Conservation (phyloP, 495 filamentous ascomycete species). For the Aspergillus funiculosus region DNA sequence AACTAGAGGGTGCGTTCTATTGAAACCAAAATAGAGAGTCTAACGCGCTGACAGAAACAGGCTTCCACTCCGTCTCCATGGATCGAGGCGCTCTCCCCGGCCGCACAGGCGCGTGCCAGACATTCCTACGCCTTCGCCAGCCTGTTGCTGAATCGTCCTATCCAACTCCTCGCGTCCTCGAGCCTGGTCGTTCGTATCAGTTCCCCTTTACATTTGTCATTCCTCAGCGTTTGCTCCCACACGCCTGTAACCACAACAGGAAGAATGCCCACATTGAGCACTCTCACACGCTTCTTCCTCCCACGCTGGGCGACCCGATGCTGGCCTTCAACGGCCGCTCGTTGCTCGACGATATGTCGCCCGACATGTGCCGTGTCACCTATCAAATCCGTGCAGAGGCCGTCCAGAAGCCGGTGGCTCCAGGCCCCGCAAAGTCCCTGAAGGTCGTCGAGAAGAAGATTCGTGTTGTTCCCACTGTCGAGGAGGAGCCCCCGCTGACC, state of each 20-base stretch:
- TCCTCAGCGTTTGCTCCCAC: slow-evolving; percentile 62
- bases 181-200: slow-evolving; percentile 59
- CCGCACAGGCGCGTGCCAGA: slow-evolving; percentile 49
- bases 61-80: slow-evolving; percentile 46
- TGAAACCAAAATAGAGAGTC: slow-evolving; percentile 20
- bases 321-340: slow-evolving; percentile 43
- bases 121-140: slow-evolving; percentile 77
- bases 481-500: slow-evolving; percentile 73
- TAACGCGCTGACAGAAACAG: slow-evolving; percentile 32
- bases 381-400: slow-evolving; percentile 65
- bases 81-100: slow-evolving; percentile 47
- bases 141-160: slow-evolving; percentile 65
- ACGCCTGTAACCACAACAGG: slow-evolving; percentile 54
- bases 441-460: slow-evolving; percentile 55
- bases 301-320: slow-evolving; percentile 68
- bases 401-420: slow-evolving; percentile 23
- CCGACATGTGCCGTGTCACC: slow-evolving; percentile 69
- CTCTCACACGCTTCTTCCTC: slow-evolving; percentile 74
- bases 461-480: slow-evolving; percentile 65
- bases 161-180: slow-evolving; percentile 62
- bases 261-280: slow-evolving; percentile 54
- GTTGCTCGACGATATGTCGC: slow-evolving; percentile 72
- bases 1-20: slow-evolving; percentile 60
- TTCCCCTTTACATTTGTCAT: slow-evolving; percentile 88
- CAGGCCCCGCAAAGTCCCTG: slow-evolving; percentile 36